A percentile compares a stretch with the other conserved stretches of the same genome.
Conservation (phyloP, 179 eudicot species). For the Dionaea muscipula region DNA sequence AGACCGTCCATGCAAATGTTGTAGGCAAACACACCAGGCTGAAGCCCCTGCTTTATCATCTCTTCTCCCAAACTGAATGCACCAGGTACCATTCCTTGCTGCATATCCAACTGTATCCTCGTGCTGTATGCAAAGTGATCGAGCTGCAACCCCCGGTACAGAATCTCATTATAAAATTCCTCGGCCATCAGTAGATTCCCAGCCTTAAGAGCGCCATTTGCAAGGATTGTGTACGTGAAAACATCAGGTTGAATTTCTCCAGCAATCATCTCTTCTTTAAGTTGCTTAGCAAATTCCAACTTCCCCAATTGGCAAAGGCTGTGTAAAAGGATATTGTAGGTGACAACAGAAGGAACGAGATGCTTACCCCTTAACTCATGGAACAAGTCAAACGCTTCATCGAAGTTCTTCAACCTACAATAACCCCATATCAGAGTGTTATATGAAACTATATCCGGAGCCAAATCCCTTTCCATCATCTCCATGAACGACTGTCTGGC, state of each 20-base stretch:
- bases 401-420: conserved; percentile 26
- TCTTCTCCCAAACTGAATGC: conserved; percentile 34
- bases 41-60: conserved; percentile 29
- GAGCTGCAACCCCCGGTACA: conserved; percentile 31
- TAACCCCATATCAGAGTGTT: conserved; percentile 48
- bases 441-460: conserved; percentile 37
- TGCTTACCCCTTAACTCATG: conserved; percentile 22
- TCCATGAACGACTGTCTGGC: conserved; percentile 31
- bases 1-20: conserved; percentile 37
- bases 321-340: conserved; percentile 41
- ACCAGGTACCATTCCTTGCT: conserved; percentile 22
- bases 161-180: conserved; percentile 33
- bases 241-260: conserved; percentile 37
- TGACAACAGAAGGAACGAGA: conserved; percentile 32
- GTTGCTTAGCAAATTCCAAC: conserved; percentile 23
- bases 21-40: conserved; percentile 30
- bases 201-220: conserved; percentile 27
- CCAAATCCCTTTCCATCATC: conserved; percentile 31
- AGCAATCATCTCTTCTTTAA: conserved; percentile 38
- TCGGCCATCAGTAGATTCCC: conserved; percentile 36
- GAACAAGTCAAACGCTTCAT: conserved; percentile 37
- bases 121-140: conserved; percentile 36
- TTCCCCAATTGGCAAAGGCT: conserved; percentile 37
- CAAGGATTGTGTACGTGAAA: conserved; percentile 40
- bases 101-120: conserved; percentile 27